Conservation (phyloP, 495 filamentous ascomycete genomes). For the Oidiodendron maius region DNA sequence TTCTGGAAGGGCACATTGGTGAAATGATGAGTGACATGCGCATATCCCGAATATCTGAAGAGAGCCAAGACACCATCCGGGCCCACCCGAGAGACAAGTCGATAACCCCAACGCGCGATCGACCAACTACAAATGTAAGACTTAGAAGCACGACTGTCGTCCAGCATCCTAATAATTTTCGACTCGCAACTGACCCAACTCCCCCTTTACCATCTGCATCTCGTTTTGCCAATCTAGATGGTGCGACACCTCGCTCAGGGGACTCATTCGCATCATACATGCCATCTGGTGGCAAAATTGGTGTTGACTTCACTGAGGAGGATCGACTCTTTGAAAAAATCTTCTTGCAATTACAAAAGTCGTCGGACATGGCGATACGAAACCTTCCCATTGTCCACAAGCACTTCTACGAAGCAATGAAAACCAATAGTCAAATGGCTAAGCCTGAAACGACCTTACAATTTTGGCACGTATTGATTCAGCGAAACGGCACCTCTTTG, state of each 20-base stretch:
- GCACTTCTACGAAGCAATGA: constrained; percentile 50
- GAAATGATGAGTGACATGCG: neutral
- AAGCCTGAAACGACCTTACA: constrained; percentile 48
- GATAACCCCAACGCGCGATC: constrained; percentile 56
- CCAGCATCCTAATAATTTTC: constrained; percentile 51
- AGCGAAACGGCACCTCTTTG: constrained; percentile 56
- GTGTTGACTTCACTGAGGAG: constrained; percentile 60
- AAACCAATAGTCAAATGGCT: constrained; percentile 33
- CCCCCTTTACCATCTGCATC: constrained; percentile 33
- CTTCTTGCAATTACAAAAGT: constrained; percentile 61
- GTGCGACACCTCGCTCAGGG: constrained; percentile 65
- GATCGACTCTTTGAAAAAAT: constrained; percentile 77
- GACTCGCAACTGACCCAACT: constrained; percentile 43
- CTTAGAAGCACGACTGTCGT: constrained; percentile 58
- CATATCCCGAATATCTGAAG: constrained; percentile 6
- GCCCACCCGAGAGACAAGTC: constrained; percentile 44
- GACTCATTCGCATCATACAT: constrained; percentile 67
- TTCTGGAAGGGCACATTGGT: neutral
- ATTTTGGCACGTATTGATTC: constrained; percentile 63
- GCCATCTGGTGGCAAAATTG: constrained; percentile 30
- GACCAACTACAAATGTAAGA: constrained; percentile 38
- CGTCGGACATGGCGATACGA: constrained; percentile 60
- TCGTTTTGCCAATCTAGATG: constrained; percentile 40
- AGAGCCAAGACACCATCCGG: constrained; percentile 27
- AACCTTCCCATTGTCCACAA: constrained; percentile 58